Base-by-base conservation (phyloP, 208 protist species). In the Vickermania spadyakhi region DNA sequence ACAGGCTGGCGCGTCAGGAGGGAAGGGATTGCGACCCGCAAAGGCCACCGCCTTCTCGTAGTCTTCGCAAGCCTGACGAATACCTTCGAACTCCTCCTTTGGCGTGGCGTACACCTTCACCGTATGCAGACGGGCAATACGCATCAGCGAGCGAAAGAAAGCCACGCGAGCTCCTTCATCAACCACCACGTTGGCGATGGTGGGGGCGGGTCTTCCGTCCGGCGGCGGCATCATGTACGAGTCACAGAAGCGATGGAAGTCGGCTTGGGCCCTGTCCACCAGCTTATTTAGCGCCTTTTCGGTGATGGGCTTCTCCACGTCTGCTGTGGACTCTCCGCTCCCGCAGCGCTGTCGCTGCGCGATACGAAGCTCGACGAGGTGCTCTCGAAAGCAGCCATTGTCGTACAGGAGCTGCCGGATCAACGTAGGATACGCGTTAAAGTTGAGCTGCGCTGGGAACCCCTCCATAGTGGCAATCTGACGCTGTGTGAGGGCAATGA, bases 341-440 rank as follows among this genome's bases (percentile, higher is more conserved):
- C n/a, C n/a, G 11, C 51, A 51, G 22, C 18, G 26, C 26, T 69
- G 66, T 31, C 75, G 76, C 66, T 96, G 89, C 68, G 74, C 68
- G 22, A 73, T 64, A 18, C 84, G 78, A 45, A 96, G 66, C 14
- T 77, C 72, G 26, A 86, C 27, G 31, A 90, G 68, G 28, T 91
- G 83, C 52, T 88, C 75, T 56, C 84, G 72, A 31, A 94, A 77
- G 14, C 52, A 58, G 14, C 88, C 91, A 3, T 94, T 65, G 54
- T 96, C 91, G 70, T 86, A 91, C 2, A 91, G 62, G 23, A 96
- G 66, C 65, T 95, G 84, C 1, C 88, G 75, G 55, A 91, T 59
- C 26, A 90, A 69, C 18, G 77, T 81, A 0, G 83, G 76, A 66
- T 96, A 96, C 0, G 86, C 79, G 41, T 94, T 90, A 72, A 90